Conservation (phyloP, 352 stramenopile species). For the Halophytophthora polymorphica region DNA sequence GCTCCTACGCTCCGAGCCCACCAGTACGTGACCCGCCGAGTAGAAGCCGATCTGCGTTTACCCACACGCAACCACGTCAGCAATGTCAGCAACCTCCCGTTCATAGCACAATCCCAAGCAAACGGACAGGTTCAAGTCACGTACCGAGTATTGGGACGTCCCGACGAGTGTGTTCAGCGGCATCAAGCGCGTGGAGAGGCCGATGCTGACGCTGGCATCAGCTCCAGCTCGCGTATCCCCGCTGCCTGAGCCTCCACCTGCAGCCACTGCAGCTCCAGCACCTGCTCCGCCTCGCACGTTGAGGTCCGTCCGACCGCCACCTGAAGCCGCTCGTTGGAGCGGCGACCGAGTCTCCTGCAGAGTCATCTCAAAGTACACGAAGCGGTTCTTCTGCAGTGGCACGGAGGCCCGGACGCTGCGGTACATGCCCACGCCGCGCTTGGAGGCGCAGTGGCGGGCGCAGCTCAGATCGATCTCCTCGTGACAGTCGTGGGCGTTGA, state of each 20-base stretch:
- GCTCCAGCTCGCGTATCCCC: slow-evolving; percentile 20
- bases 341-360: slow-evolving; percentile 46
- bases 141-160: slow-evolving; percentile 74
- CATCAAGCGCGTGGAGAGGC: slow-evolving; percentile 72
- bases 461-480: slow-evolving; percentile 87
- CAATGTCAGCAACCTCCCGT: neutral
- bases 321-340: slow-evolving; percentile 16
- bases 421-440: slow-evolving; percentile 71
- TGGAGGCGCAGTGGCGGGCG: slow-evolving; percentile 77
- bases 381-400: slow-evolving; percentile 57
- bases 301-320: slow-evolving; percentile 12
- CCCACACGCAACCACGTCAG: slow-evolving; percentile 5
- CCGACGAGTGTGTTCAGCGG: slow-evolving; percentile 78
- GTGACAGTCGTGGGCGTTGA: slow-evolving; percentile 79
- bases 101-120: neutral
- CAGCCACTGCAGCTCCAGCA: neutral
- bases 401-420: slow-evolving; percentile 70
- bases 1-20: slow-evolving; percentile 51
- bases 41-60: slow-evolving; percentile 74
- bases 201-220: slow-evolving; percentile 77
- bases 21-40: slow-evolving; percentile 72
- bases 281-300: slow-evolving; percentile 10
- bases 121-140: slow-evolving; percentile 1
- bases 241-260: neutral
- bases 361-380: slow-evolving; percentile 87